Conservation (phyloP, 495 filamentous ascomycete genomes). For the Penicillium psychrofluorescens region DNA sequence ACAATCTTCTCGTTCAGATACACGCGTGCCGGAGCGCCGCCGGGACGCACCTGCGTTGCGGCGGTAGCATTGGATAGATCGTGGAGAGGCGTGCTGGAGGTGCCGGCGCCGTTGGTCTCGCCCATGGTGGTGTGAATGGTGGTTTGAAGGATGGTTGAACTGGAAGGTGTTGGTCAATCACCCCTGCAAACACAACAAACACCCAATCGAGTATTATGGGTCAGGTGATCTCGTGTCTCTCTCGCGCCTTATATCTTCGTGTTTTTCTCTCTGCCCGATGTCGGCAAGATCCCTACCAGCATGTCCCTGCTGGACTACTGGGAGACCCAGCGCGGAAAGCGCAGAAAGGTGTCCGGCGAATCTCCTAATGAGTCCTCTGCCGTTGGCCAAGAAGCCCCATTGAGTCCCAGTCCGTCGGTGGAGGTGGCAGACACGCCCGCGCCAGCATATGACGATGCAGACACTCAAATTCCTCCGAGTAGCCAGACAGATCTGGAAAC, state of each 20-base stretch:
- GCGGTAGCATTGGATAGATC: constrained; percentile 29
- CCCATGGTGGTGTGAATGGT: constrained; percentile 8
- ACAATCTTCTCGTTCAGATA: constrained; percentile 90
- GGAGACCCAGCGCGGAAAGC: constrained; percentile 34
- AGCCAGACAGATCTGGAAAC: constrained; percentile 67
- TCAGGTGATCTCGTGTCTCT: constrained; percentile 33
- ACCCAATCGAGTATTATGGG: constrained; percentile 8
- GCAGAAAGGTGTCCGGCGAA: constrained; percentile 17
- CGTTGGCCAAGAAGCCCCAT: constrained; percentile 1
- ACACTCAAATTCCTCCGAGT: constrained; percentile 23
- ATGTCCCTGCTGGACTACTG: constrained; percentile 41
- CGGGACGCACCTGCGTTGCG: constrained; percentile 41
- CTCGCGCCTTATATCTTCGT: constrained; percentile 1
- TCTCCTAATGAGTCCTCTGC: constrained; percentile 1
- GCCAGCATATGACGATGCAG: constrained; percentile 23
- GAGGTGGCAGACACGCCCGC: constrained; percentile 7
- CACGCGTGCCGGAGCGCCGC: constrained; percentile 78
- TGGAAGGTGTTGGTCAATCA: background rate
- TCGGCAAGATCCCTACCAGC: constrained; percentile 1
- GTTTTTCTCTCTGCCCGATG: constrained; percentile 1
- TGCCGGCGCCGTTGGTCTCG: constrained; percentile 13
- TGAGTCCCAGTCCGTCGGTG: constrained; percentile 13
- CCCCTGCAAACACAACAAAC: constrained; percentile 24
- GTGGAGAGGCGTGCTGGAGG: constrained; percentile 28
- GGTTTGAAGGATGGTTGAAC: background rate